Evolutionary conservation across 805 yeast species (phyloP), one percentile per base, ranked within the genome.

Genomic region (Nakazawaea siamensis): DNA sequence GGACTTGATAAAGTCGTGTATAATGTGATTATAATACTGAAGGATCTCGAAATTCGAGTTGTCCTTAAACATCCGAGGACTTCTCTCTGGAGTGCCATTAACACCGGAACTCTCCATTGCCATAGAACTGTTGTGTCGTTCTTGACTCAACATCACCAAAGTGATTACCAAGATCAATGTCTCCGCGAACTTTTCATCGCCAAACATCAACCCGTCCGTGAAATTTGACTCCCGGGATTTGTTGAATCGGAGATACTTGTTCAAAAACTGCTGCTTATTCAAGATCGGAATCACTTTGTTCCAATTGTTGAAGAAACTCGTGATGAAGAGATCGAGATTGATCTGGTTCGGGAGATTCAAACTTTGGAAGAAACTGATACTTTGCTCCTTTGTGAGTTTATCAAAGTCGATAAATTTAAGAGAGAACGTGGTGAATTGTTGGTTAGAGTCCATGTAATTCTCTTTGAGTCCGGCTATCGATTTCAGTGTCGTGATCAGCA

Each of bases 261-360:
- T 59, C 50, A 80, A 62, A 47, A 87, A 87, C n/a, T 74, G 67
- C 28, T 71, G 71, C 43, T 75, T 74, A 51, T 83, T 84, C 35
- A 87, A 49, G 12, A 84, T 64, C 0, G 95, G 94, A 16, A 79
- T 62, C 4, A 74, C 56, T 18, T 70, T 65, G 19, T 82, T 79
- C 94, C 95, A 87, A 39, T 80, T 79, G 42, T 74, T 76, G 56
- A 85, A 86, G 50, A 71, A 87, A 3, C 74, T 51, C 0, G 80
- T 68, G 14, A 82, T 68, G 20, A 83, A 64, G 18, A 76, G 75
- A 53, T 87, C 95, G 38, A 84, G 53, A 39, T 75, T 73, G 17
- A 73, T 52, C 37, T 79, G 66, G 16, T 78, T 61, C 3, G 74
- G 74, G 18, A 75, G 45, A 33, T 57, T 58, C 23, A 68, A 46